phyloP scores from a whole-genome alignment of 1,284 basidiomycete genomes.

The Cryptococcus wingfieldii region DNA sequence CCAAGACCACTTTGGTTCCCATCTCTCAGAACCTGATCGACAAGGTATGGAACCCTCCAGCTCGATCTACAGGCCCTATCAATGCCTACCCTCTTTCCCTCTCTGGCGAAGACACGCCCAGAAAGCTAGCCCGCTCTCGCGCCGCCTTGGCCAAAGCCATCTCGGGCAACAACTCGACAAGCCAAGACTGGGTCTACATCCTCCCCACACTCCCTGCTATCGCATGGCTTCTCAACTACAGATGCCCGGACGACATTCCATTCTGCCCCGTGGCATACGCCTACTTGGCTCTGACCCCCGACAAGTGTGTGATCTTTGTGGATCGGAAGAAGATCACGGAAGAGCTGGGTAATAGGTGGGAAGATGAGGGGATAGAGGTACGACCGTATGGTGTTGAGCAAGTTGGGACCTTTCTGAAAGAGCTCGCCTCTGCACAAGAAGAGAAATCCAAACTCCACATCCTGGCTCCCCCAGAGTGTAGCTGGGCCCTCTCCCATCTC shows the following conservation, averaged over 20 bases:
- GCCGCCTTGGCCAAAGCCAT: conserved; percentile 32
- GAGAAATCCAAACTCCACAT: conserved; percentile 25
- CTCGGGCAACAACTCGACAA: conserved; percentile 21
- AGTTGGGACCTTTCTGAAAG: conserved; percentile 66
- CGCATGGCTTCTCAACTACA: conserved; percentile 77
- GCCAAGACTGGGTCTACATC: conserved; percentile 41
- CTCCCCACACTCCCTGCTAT: conserved; percentile 49
- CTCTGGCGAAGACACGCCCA: conserved; percentile 55
- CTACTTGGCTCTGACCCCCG: conserved; percentile 68
- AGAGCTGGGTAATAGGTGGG: conserved; percentile 24
- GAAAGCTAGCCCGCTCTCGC: conserved; percentile 35
- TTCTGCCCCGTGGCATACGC: conserved; percentile 83
- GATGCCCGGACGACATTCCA: conserved; percentile 70
- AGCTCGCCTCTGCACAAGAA: conserved; percentile 2
- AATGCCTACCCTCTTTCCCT: conserved; percentile 70
- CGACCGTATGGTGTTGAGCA: conserved; percentile 64
- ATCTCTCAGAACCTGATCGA: conserved; percentile 73
- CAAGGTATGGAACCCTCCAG: conserved; percentile 68
- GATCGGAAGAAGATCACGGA: conserved; percentile 39
- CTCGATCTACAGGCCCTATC: conserved; percentile 64
- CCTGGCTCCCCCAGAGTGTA: conserved; percentile 31
- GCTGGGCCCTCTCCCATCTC: conserved; percentile 41
- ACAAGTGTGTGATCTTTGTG: conserved; percentile 45
- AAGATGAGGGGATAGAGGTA: conserved; percentile 58
- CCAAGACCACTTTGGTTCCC: conserved; percentile 60